Conservation (phyloP, 176 grass and related monocot species). For the Poa pratensis region DNA sequence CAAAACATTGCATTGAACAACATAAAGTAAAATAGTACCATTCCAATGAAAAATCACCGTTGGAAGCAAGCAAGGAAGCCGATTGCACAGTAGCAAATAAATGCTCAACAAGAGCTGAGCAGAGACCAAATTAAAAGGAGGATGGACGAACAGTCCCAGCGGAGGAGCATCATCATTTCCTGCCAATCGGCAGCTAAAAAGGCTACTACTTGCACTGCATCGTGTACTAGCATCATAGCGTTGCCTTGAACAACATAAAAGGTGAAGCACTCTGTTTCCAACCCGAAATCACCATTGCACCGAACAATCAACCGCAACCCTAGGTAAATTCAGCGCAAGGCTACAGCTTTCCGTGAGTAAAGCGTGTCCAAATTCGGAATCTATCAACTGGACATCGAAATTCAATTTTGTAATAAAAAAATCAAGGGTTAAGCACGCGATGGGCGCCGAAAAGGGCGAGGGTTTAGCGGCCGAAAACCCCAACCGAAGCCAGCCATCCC, state of each 20-base stretch:
- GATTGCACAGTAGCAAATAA: not conserved
- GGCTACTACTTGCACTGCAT: not conserved
- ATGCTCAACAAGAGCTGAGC: not conserved
- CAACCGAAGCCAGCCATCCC: not conserved
- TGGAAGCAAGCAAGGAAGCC: too few relatives aligned
- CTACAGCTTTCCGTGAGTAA: not conserved
- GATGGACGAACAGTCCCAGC: too few relatives aligned
- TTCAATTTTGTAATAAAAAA: not conserved
- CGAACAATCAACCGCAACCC: not conserved
- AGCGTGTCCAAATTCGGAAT: not conserved
- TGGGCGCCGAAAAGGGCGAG: not conserved
- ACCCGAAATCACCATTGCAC: not conserved
- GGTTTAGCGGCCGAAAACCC: not conserved
- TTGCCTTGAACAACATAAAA: not conserved
- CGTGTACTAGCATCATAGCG: not conserved
- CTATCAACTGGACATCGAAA: too few relatives aligned
- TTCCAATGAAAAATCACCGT: too few relatives aligned
- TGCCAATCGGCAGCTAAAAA: not conserved
- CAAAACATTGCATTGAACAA: too few relatives aligned
- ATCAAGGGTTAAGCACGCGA: not conserved
- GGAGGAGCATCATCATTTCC: not conserved
- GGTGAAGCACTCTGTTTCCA: not conserved
- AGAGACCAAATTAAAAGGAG: not conserved
- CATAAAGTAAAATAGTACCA: too few relatives aligned
- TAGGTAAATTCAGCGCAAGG: not conserved